Conservation (phyloP, 345 rosid genomes). For the Gossypium turneri region DNA sequence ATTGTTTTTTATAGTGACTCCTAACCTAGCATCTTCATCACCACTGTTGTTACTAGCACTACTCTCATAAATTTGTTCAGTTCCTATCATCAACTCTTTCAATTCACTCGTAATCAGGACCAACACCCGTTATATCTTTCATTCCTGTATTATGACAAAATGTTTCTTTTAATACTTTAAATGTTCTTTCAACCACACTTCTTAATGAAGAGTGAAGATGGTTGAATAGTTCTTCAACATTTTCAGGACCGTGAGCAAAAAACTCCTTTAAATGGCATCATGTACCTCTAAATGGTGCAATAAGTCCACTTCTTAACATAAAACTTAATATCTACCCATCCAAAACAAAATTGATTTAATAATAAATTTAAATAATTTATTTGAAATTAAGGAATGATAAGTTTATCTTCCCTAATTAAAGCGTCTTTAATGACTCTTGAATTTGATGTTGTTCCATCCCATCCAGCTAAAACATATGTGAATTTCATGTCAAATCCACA, state of each 20-base stretch:
- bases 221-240: not conserved
- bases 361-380: too few species aligned
- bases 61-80: not conserved
- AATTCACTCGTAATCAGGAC: not conserved
- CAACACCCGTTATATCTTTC: not conserved
- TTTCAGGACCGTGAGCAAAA: not conserved
- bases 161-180: not conserved
- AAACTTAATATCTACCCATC: not conserved
- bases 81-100: not conserved
- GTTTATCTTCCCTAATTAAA: not conserved
- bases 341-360: not conserved
- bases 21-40: not conserved
- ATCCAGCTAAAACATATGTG: not conserved
- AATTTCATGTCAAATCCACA: conserved; percentile 3
- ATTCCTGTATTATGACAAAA: too few species aligned
- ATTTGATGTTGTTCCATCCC: not conserved
- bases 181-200: not conserved
- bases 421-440: too few species aligned
- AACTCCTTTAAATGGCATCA: not conserved
- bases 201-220: not conserved
- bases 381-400: not conserved
- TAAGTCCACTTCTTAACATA: not conserved
- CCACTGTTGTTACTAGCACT: not conserved
- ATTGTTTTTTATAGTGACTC: not conserved
- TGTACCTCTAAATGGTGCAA: not conserved